Conservation (phyloP, 1,284 basidiomycete genomes). For the Sanghuangporus weigelae region DNA sequence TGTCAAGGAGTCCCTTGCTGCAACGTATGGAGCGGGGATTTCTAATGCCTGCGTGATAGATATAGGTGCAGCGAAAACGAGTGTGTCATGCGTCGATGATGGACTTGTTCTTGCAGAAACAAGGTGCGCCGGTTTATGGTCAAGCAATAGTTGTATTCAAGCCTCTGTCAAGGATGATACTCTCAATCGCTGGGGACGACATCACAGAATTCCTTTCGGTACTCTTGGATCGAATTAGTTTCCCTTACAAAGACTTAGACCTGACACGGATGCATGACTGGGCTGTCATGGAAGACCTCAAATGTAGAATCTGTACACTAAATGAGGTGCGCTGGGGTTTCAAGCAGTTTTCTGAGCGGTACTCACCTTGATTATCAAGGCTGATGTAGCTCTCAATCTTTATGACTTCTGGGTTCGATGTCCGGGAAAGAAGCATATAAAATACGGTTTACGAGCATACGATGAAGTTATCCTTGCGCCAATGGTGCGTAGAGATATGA, state of each 20-base stretch:
- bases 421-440: slow-evolving; percentile 73
- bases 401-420: slow-evolving; percentile 87
- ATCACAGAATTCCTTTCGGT: slow-evolving; percentile 86
- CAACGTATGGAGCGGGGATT: slow-evolving; percentile 94
- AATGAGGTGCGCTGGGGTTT: slow-evolving; percentile 52
- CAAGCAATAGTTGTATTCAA: not conserved
- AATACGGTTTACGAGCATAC: slow-evolving; percentile 89
- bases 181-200: slow-evolving; percentile 91
- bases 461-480: slow-evolving; percentile 96
- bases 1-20: slow-evolving; percentile 83
- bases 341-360: not conserved
- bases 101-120: slow-evolving; percentile 87
- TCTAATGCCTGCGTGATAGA: slow-evolving; percentile 95
- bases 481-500: slow-evolving; percentile 54
- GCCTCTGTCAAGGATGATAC: slow-evolving; percentile 47
- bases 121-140: slow-evolving; percentile 44
- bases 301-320: slow-evolving; percentile 69
- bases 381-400: slow-evolving; percentile 80
- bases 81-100: slow-evolving; percentile 93
- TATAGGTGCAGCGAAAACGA: slow-evolving; percentile 82
- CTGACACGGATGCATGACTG: slow-evolving; percentile 78
- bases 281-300: slow-evolving; percentile 85
- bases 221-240: slow-evolving; percentile 75
- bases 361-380: slow-evolving; percentile 36
- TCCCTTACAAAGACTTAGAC: slow-evolving; percentile 85